These are phyloP conservation scores for Choanephora cucurbitarum DNA, from an alignment of 371 early-diverging fungal genomes.

Conservation along the genomic window DNA sequence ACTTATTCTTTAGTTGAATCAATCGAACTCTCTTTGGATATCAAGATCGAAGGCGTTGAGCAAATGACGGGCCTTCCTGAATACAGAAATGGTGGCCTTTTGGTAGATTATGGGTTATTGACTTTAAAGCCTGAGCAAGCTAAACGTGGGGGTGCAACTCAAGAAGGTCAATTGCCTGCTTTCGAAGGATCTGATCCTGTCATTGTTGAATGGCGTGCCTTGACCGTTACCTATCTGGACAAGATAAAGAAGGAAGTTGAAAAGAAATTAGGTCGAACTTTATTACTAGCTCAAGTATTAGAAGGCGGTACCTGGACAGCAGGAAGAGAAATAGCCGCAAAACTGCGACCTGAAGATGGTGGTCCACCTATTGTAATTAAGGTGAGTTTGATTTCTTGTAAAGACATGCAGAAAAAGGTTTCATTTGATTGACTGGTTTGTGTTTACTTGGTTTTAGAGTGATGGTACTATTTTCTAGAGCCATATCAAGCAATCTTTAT, in stretches of 20 bases:
- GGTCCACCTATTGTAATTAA: slow-evolving; percentile 88
- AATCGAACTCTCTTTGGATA: slow-evolving; percentile 56
- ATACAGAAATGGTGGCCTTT: slow-evolving; percentile 83
- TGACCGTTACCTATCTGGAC: slow-evolving; percentile 87
- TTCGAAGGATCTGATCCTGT: slow-evolving; percentile 82
- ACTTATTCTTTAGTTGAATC: slow-evolving; percentile 91
- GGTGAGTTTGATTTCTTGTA: too few relatives aligned
- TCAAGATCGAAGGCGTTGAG: slow-evolving; percentile 62
- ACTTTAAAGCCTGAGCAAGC: slow-evolving; percentile 34
- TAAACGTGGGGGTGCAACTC: slow-evolving; percentile 22
- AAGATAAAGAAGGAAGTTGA: slow-evolving; percentile 62
- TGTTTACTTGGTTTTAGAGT: slow-evolving; percentile 30
- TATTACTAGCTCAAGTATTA: slow-evolving; percentile 83
- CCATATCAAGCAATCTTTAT: too few relatives aligned
- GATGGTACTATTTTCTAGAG: slow-evolving; percentile 51
- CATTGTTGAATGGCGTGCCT: slow-evolving; percentile 91
- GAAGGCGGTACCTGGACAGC: slow-evolving; percentile 93
- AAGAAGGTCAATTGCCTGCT: slow-evolving; percentile 45
- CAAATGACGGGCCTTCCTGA: slow-evolving; percentile 90
- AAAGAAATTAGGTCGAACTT: slow-evolving; percentile 47
- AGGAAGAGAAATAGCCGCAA: slow-evolving; percentile 87
- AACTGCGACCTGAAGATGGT: slow-evolving; percentile 70
- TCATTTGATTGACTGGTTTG: neutral
- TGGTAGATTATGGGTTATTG: slow-evolving; percentile 48
- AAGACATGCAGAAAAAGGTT: too few relatives aligned